Conservation (phyloP, 805 yeast genomes). For the Starmerella bombicola region DNA sequence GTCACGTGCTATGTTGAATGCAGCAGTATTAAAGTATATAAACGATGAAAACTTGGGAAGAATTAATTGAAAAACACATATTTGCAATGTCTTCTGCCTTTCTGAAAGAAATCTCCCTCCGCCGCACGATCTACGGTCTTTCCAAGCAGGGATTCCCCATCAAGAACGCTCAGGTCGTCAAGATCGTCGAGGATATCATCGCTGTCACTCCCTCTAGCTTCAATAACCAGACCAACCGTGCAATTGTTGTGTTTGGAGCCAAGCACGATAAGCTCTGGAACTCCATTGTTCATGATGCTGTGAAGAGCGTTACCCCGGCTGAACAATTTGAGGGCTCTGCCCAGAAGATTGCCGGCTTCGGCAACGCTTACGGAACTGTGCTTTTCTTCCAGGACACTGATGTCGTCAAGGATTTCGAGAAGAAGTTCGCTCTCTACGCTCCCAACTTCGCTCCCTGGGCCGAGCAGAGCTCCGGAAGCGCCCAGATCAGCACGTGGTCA, state of each 20-base stretch:
- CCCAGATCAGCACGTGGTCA: conserved; percentile 41
- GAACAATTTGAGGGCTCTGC: conserved; percentile 32
- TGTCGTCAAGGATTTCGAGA: conserved; percentile 33
- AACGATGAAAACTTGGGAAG: too few species aligned
- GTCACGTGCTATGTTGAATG: too few species aligned
- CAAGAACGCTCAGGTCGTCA: conserved; percentile 32
- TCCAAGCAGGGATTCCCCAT: conserved; percentile 36
- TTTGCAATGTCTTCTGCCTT: conserved; percentile 10
- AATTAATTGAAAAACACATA: too few species aligned
- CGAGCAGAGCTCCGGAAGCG: conserved; percentile 35
- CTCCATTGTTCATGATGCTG: conserved; percentile 28
- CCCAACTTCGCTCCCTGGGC: conserved; percentile 40
- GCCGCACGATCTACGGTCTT: conserved; percentile 40
- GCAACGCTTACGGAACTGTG: conserved; percentile 40
- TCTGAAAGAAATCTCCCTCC: conserved; percentile 25
- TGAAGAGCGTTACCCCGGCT: conserved; percentile 29
- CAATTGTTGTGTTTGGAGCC: conserved; percentile 37
- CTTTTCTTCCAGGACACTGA: conserved; percentile 37
- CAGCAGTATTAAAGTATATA: too few species aligned
- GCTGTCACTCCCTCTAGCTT: conserved; percentile 41
- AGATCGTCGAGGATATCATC: conserved; percentile 34
- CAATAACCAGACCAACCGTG: conserved; percentile 42
- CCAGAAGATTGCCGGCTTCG: conserved; percentile 33
- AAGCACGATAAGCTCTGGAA: conserved; percentile 38
- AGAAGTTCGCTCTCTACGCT: conserved; percentile 34